Conservation (phyloP, 2,329 filamentous ascomycete genomes). For the Exserohilum turcica region DNA sequence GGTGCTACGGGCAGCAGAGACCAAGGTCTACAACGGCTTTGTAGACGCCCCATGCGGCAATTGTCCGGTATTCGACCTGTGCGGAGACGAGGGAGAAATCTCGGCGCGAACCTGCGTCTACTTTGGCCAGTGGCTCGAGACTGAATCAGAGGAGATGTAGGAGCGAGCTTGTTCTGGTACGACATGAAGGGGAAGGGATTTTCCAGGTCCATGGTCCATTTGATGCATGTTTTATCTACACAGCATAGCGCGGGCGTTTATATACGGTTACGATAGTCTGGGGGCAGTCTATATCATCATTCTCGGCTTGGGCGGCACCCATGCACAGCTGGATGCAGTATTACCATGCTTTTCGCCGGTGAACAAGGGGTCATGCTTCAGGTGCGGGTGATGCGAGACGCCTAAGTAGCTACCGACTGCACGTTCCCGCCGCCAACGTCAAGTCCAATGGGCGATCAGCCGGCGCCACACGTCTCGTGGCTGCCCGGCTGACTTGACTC, state of each 20-base stretch:
- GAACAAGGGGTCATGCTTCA: conserved; percentile 11
- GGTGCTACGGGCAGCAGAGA: conserved; percentile 47
- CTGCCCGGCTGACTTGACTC: conserved; percentile 1
- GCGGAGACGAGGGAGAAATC: conserved; percentile 87
- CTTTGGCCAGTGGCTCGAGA: conserved; percentile 78
- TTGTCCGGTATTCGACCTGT: conserved; percentile 92
- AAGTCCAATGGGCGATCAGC: conserved; percentile 18
- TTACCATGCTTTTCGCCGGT: no score
- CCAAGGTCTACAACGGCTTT: conserved; percentile 70
- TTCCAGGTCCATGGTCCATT: not conserved
- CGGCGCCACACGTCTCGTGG: conserved; percentile 15
- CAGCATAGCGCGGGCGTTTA: conserved; percentile 9
- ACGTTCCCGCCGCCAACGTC: conserved; percentile 11
- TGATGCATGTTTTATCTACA: not conserved
- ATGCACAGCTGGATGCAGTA: no score
- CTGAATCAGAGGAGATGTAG: conserved; percentile 33
- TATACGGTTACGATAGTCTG: not conserved
- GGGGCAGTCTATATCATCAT: not conserved
- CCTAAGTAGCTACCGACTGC: conserved; percentile 15
- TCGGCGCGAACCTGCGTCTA: conserved; percentile 91
- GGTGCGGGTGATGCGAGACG: conserved; percentile 17
- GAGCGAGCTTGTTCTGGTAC: not conserved
- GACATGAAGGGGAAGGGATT: not conserved
- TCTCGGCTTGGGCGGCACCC: not conserved
- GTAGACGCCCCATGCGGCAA: conserved; percentile 89